These are phyloP conservation scores for Pulveroboletus sp. DNA, from an alignment of 768 basidiomycete species.

Conservation along the genomic window DNA sequence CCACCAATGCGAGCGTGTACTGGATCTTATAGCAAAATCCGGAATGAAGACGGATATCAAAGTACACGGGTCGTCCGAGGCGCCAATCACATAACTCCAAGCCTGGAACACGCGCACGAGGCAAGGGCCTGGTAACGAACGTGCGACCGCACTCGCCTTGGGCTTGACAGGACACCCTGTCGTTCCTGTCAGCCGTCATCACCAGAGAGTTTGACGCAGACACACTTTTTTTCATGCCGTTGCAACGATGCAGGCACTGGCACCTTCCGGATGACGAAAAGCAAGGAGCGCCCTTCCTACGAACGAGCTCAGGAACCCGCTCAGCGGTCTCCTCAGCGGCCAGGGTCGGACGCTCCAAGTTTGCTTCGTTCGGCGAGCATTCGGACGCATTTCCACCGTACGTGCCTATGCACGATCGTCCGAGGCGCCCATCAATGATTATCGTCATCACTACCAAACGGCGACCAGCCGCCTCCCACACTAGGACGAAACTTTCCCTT, in stretches of 20 bases:
- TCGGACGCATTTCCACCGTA: neutral
- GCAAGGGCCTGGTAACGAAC: neutral
- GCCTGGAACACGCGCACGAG: slow-evolving; percentile 6
- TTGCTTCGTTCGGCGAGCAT: no score
- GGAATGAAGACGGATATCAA: neutral
- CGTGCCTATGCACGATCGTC: no score
- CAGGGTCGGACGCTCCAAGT: no score
- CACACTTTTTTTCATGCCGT: neutral
- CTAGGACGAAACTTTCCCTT: neutral
- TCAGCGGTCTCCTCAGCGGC: no score
- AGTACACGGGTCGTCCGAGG: neutral
- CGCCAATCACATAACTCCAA: slow-evolving; percentile 1
- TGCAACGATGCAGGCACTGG: no score
- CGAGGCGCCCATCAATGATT: neutral
- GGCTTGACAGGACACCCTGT: no score
- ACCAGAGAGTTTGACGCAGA: no score
- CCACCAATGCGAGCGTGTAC: neutral
- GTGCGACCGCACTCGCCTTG: neutral
- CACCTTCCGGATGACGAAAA: no score
- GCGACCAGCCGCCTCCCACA: neutral
- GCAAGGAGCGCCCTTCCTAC: no score
- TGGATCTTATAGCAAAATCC: slow-evolving; percentile 6
- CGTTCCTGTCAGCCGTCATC: no score
- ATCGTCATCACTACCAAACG: neutral
- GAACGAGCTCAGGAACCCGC: no score